Conservation (phyloP, 306 rosid species). For the Senna tora region DNA sequence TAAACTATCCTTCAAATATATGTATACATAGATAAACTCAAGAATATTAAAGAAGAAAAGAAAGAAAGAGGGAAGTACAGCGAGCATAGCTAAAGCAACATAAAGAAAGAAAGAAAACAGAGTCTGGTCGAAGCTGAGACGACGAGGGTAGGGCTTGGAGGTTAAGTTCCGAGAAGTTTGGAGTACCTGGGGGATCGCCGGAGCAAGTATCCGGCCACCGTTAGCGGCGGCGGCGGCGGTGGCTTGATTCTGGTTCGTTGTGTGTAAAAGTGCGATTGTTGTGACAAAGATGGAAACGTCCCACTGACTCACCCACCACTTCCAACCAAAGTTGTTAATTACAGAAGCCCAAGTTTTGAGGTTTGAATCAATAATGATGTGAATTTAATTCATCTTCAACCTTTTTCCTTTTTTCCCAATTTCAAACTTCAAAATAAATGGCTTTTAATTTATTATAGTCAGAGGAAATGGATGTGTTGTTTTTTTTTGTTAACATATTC, state of each 20-base stretch:
- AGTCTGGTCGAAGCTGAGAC: slow-evolving; percentile 23
- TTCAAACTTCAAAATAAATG: neutral
- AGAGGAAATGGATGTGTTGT: too few species aligned
- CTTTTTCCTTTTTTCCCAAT: too few species aligned
- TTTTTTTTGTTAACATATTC: too few species aligned
- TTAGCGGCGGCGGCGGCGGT: neutral
- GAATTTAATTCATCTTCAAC: neutral
- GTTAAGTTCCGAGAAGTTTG: slow-evolving; percentile 1
- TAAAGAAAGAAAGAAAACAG: too few species aligned
- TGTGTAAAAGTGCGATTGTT: neutral
- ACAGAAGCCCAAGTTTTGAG: neutral
- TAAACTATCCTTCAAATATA: neutral
- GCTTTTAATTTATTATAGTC: neutral
- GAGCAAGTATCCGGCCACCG: slow-evolving; percentile 41
- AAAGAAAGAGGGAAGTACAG: too few species aligned
- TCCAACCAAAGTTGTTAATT: neutral
- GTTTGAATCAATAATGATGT: neutral
- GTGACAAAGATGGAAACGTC: neutral
- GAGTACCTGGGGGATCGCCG: slow-evolving; percentile 17
- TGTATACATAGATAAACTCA: too few species aligned
- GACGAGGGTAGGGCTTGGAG: slow-evolving; percentile 11
- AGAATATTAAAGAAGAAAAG: too few species aligned
- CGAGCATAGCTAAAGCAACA: too few species aligned
- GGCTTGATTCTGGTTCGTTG: neutral
- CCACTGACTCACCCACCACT: neutral